Evolutionary conservation across 2,329 filamentous ascomycete species (phyloP), one percentile per base, ranked within the genome.

Genomic region (Penicillium sclerotiorum): DNA sequence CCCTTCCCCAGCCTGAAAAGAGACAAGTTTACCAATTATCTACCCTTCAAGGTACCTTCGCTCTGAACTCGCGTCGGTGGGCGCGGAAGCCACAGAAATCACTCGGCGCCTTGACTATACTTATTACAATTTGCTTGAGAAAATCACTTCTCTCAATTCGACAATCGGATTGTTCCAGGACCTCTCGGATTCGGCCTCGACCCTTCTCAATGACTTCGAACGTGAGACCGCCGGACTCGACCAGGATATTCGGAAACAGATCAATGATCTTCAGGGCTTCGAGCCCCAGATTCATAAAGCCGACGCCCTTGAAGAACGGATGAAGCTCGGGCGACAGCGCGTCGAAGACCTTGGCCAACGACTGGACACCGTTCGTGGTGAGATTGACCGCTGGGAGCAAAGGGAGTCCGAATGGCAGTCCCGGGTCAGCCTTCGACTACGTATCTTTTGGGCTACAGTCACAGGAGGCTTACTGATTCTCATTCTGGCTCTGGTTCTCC

Each of bases 71-170:
- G 58, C 64, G 8, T 59, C 66, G 2, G 66, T 75, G 41, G 68
- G 70, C 20, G 67, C 67, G 0, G 62, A 69, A 12, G 69, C 70
- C 30, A 74, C 73, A 2, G 72, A 73, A 32, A 69, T 75, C 36
- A 77, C 75, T 17, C 71, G 74, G 38, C 66, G 73, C 25, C 64
- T 78, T 4, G 76, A 78, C 50, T 75, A 75, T 54, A 74, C 74
- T 1, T 78, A 77, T 56, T 77, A 77, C 58, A 75, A 72, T 45
- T 63, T 78, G 1, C 65, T 78, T 9, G 73, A 77, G 50, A 74
- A 73, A 41, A 58, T 75, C 28, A 69, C 73, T 8, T 63, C 63
- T 4, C 62, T 78, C 8, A 67, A 72, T 41, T 61, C 67, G 8
- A 71, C 70, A 0, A 70, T 77, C n/a, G 56, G 59, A 4, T 68